Base-by-base conservation (phyloP, 148 eudicot genomes). In the Simmondsia chinensis region DNA sequence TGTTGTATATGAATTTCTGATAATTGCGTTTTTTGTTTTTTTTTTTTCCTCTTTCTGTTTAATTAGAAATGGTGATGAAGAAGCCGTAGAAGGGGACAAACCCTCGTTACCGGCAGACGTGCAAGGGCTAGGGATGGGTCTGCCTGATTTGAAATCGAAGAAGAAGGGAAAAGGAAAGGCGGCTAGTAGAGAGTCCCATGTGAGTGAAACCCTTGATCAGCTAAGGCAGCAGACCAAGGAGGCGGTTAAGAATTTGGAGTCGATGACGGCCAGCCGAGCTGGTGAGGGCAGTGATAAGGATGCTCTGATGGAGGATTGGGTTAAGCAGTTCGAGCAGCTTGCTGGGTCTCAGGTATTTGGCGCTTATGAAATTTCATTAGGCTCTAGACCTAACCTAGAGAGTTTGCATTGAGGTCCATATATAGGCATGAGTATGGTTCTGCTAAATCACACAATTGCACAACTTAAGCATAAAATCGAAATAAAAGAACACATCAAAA, bases 311-410 rank as follows among this genome's bases (percentile, higher is more conserved):
- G 96, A 87, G 62, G 88, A 87, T 34, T 87, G 77, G 87, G 88
- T 87, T 46, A 87, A 87, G 73, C 94, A 87, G 67, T 87, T 87
- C 68, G 96, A 87, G 75, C 75, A 82, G 52, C 73, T 83, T 37
- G 77, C 94, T 54, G 94, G 94, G 13, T 48, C 80, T 38, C 87
- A 83, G 94, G 94, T 83, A 62, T 35, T 20, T 16, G 4, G 25
- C n/a, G n/a, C n/a, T n/a, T n/a, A n/a, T n/a, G n/a, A n/a, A n/a
- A n/a, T n/a, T n/a, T n/a, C n/a, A n/a, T n/a, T n/a, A n/a, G n/a
- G n/a, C n/a, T n/a, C n/a, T n/a, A n/a, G n/a, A n/a, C n/a, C n/a
- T n/a, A n/a, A n/a, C n/a, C n/a, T n/a, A n/a, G n/a, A n/a, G n/a
- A n/a, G n/a, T n/a, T n/a, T n/a, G n/a, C n/a, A n/a, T n/a, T n/a